These are phyloP conservation scores for Xylariaceae sp. DNA, from an alignment of 2,329 filamentous ascomycete genomes.

Conservation along the genomic window DNA sequence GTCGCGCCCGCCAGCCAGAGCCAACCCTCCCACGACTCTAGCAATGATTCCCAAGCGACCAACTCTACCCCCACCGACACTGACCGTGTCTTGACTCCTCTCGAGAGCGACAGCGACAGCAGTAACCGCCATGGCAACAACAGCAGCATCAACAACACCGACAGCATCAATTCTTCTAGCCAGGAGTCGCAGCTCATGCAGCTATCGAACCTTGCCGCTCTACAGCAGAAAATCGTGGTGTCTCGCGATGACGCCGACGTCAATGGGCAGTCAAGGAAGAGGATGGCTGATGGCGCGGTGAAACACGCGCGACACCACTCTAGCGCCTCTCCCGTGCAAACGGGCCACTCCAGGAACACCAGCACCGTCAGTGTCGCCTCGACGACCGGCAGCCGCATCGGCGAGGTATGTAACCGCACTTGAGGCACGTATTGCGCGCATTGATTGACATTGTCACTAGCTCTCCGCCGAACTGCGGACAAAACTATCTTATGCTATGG, in stretches of 20 bases:
- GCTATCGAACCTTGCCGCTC: conserved; percentile 55
- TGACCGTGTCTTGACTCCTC: conserved; percentile 43
- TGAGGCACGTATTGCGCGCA: conserved; percentile 5
- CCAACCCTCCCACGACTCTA: conserved; percentile 32
- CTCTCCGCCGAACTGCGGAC: conserved; percentile 63
- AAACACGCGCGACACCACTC: conserved; percentile 49
- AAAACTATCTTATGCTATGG: conserved; percentile 85
- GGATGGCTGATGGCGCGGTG: conserved; percentile 70
- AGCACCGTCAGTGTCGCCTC: conserved; percentile 62
- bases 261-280: conserved; percentile 54
- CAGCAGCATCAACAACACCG: conserved; percentile 37
- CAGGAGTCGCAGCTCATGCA: conserved; percentile 55
- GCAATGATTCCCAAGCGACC: conserved; percentile 44
- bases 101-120: conserved; percentile 40
- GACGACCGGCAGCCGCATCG: conserved; percentile 65
- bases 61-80: conserved; percentile 38
- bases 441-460: conserved; percentile 25
- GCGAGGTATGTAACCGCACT: conserved; percentile 61
- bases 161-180: conserved; percentile 42
- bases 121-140: conserved; percentile 39
- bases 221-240: conserved; percentile 46
- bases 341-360: conserved; percentile 64
- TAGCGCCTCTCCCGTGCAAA: conserved; percentile 45
- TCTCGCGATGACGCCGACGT: conserved; percentile 35
- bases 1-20: conserved; percentile 22